phyloP scores from a whole-genome alignment of 2,329 filamentous ascomycete species.

The Venturia pyrina region DNA sequence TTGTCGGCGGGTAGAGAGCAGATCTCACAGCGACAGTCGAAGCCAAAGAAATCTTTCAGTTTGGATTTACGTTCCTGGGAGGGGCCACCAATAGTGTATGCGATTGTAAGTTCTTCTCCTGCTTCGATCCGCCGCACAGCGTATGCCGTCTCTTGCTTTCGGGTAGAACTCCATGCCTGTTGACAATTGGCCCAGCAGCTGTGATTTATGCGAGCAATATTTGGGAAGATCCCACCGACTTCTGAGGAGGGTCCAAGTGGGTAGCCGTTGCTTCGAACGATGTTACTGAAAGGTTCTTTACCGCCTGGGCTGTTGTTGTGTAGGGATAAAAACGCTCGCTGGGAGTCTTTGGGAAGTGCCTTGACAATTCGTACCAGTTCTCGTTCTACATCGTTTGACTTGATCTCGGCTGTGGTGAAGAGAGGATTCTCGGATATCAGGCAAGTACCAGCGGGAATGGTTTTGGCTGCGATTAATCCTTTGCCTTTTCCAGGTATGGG shows the following conservation, averaged over 20 bases:
- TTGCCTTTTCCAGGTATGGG: conserved; percentile 20
- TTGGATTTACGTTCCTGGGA: conserved; percentile 11
- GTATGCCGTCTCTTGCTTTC: conserved; percentile 22
- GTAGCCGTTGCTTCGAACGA: conserved; percentile 24
- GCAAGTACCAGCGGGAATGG: conserved; percentile 24
- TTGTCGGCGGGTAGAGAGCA: conserved; percentile 21
- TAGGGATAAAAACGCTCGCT: conserved; percentile 19
- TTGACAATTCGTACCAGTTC: conserved; percentile 15
- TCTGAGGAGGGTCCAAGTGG: conserved; percentile 20
- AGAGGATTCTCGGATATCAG: conserved; percentile 26
- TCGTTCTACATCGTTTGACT: conserved; percentile 8
- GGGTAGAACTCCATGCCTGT: conserved; percentile 19
- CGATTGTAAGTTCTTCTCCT: conserved; percentile 21
- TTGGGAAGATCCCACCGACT: conserved; percentile 21
- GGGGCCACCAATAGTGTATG: conserved; percentile 11
- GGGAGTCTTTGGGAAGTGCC: conserved; percentile 16
- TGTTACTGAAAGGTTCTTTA: conserved; percentile 19
- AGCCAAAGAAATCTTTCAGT: conserved; percentile 25
- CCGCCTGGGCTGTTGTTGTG: conserved; percentile 25
- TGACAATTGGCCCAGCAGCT: conserved; percentile 25
- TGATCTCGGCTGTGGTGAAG: conserved; percentile 17
- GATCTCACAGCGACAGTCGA: conserved; percentile 24
- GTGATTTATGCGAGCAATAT: conserved; percentile 26
- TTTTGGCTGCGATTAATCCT: conserved; percentile 22
- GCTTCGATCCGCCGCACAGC: conserved; percentile 20